These are phyloP conservation scores for Chlorella variabilis DNA, from an alignment of 163 green algal species.

Conservation along the genomic window DNA sequence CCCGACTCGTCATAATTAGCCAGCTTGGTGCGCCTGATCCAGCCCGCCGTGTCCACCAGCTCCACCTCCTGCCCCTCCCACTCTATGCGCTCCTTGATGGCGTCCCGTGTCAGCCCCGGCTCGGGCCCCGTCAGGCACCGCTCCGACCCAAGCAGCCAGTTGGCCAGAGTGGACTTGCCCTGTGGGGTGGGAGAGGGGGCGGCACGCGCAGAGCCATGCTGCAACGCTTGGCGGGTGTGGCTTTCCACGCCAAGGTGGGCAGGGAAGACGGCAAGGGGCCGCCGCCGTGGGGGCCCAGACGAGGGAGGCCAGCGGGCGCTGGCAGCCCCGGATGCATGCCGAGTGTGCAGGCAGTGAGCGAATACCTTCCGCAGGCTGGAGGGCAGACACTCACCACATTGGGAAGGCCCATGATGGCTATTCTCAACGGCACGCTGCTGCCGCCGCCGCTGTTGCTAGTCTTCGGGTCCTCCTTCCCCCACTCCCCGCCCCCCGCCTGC, in stretches of 20 bases:
- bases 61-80: conserved; percentile 64
- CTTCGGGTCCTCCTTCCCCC: not conserved
- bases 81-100: conserved; percentile 64
- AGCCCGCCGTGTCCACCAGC: conserved; percentile 91
- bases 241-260: no score
- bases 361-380: no score
- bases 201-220: no score
- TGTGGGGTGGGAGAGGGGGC: conserved; percentile 13
- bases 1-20: conserved; percentile 59
- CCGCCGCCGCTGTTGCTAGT: not conserved
- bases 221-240: no score
- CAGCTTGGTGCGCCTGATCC: conserved; percentile 67
- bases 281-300: no score
- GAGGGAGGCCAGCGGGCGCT: no score
- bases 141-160: conserved; percentile 80
- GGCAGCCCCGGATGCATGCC: no score
- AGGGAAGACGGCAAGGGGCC: no score
- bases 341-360: no score
- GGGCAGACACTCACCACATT: conserved; percentile 77
- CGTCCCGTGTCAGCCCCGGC: conserved; percentile 89
- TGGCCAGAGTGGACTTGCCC: conserved; percentile 89
- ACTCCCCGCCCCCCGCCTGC: not conserved
- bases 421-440: conserved; percentile 35
- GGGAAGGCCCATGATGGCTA: conserved; percentile 76
- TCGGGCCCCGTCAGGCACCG: conserved; percentile 90